phyloP scores from a whole-genome alignment of 306 rosid genomes.

The Trifolium pratense region DNA sequence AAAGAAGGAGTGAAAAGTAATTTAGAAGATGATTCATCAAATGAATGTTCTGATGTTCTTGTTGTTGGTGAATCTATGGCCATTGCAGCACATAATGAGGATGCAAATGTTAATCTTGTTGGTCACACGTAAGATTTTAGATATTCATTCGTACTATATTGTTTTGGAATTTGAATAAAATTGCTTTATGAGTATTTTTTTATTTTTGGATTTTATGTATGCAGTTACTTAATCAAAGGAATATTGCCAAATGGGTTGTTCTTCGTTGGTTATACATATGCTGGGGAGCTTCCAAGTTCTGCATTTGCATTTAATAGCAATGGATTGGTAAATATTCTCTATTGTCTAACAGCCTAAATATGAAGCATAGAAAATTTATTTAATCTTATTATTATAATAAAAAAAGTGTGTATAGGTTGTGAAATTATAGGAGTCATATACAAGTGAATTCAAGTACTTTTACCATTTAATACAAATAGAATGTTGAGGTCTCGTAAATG shows the following conservation, averaged over 20 bases:
- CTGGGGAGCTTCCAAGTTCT: constrained; percentile 95
- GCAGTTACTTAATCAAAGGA: constrained; percentile 80
- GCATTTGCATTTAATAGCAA: constrained; percentile 63
- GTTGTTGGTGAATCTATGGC: constrained; percentile 73
- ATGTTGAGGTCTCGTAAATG: too few species aligned
- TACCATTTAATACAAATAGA: too few species aligned
- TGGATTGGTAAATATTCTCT: constrained; percentile 61
- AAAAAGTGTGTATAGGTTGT: too few species aligned
- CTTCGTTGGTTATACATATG: constrained; percentile 78
- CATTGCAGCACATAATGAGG: constrained; percentile 88
- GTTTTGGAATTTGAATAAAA: constrained; percentile 17
- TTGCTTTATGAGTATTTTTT: background rate
- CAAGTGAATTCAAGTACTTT: too few species aligned
- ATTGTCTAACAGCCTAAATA: background rate
- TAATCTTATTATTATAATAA: too few species aligned
- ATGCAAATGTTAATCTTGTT: constrained; percentile 72
- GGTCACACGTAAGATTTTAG: constrained; percentile 74
- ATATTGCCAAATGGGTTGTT: constrained; percentile 58
- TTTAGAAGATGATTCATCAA: constrained; percentile 42
- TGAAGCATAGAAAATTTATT: too few species aligned
- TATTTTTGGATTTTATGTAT: constrained; percentile 7
- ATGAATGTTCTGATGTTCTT: constrained; percentile 85
- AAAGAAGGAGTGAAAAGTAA: constrained; percentile 43
- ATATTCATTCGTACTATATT: background rate
- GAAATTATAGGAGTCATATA: too few species aligned